Conservation (phyloP, 805 yeast genomes). For the Grigorovia transvaalensis region DNA sequence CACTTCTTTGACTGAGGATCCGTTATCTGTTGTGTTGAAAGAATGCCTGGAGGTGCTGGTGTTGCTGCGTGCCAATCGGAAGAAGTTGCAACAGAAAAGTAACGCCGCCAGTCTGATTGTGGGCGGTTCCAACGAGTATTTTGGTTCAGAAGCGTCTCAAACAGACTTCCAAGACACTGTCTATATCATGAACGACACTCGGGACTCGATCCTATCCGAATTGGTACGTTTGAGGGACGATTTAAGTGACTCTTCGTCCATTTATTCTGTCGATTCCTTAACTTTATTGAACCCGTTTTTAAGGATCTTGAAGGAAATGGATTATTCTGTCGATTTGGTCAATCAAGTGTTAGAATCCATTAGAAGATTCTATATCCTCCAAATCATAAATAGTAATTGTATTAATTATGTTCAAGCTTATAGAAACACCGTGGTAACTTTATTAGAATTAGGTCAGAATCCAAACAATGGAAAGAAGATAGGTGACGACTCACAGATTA, state of each 20-base stretch:
- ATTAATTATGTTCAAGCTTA: conserved; percentile 49
- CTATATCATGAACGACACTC: conserved; percentile 36
- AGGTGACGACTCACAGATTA: conserved; percentile 82
- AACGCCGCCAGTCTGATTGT: conserved; percentile 72
- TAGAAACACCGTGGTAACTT: conserved; percentile 40
- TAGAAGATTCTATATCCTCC: conserved; percentile 60
- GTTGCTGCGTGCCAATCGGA: conserved; percentile 73
- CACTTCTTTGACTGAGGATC: conserved; percentile 33
- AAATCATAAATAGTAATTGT: conserved; percentile 46
- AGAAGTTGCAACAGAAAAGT: conserved; percentile 50
- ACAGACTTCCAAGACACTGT: neutral
- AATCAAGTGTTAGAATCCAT: conserved; percentile 66
- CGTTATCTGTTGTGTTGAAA: conserved; percentile 73
- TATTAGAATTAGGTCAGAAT: conserved; percentile 90
- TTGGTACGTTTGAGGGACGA: conserved; percentile 70
- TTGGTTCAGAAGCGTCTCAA: conserved; percentile 2
- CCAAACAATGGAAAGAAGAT: conserved; percentile 78
- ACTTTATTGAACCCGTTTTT: conserved; percentile 80
- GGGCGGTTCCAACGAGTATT: conserved; percentile 35
- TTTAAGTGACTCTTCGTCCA: conserved; percentile 41
- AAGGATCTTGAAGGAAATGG: neutral
- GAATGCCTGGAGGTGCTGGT: conserved; percentile 81
- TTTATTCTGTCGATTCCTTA: conserved; percentile 54
- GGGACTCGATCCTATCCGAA: conserved; percentile 53
- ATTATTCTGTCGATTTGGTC: neutral